Base-by-base conservation (phyloP, 2,329 filamentous ascomycete species). In the Basipetospora chlamydospora region DNA sequence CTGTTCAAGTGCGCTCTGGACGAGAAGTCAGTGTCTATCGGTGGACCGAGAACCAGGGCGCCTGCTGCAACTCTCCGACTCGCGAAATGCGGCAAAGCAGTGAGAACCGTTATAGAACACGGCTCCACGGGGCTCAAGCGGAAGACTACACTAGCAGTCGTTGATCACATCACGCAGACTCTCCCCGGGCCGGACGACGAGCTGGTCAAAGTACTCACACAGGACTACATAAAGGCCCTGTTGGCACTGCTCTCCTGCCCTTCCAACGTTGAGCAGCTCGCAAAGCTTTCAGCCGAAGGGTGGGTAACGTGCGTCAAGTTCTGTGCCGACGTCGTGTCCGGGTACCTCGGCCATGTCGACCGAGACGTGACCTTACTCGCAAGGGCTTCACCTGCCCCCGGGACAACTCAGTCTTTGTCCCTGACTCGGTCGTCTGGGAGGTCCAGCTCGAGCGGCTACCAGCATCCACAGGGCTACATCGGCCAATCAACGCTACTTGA, bases 131-230 rank as follows among this genome's bases (percentile, higher is more conserved):
- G 70, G 41, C 57, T 96, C 43, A 80, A 77, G 48, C 64, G 67
- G 41, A 92, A 85, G 53, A 88, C 86, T 1, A 64, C 88, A n/a
- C 70, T 78, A 46, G 73, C 80, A 5, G 61, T 95, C 12, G 64
- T 93, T 44, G 77, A 85, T 44, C 86, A 94, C 56, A 79, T 96
- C 42, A 77, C 74, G 3, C 77, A 94, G 44, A 74, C 76, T 13
- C 63, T 93, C 3, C 71, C 76, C 2, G 68, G 63, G 0, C 56
- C 59, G 3, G 70, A 76, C 37, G 74, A 74, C 11, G 67, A 63
- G 2, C 71, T 80, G 37, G 75, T 84, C 43, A 66, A 76, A 39
- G 77, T 80, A 10, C 64, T 98, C 5, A 60, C 77, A 17, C 67
- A 76, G 33, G 76, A 90, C 49, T 93, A 95, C 52, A 67, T 83